Base-by-base conservation (phyloP, 305 asterid genomes). In the Fraxinus floribunda region DNA sequence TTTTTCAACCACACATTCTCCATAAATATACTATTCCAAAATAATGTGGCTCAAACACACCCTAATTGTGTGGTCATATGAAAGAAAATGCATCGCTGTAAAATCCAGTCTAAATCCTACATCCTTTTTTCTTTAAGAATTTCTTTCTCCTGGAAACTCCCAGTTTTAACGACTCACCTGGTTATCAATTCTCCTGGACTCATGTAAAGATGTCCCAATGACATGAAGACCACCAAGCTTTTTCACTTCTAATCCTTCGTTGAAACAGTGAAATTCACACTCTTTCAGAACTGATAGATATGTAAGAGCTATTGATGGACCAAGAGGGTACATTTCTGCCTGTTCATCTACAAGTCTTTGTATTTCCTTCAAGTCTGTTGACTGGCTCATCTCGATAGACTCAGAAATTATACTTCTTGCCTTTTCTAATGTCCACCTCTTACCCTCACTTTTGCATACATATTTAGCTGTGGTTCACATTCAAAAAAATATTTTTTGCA, bases 211-310 rank as follows among this genome's bases (percentile, higher is more conserved):
- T 77, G 99, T 97, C 80, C 98, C 99, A 81, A 97, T 92, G 81
- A 97, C 99, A 84, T 95, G 99, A 87, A 97, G 97, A 68, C 99
- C 99, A 52, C 99, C 99, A 76, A 93, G 93, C 83, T 88, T 89
- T 89, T 95, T 97, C 84, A 97, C 99, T 85, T 94, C 98, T 82
- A 92, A 76, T 75, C 99, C 99, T 90, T 97, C 99, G n/a, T 88
- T 86, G 29, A 81, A 86, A 88, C 97, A 93, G 88, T 97, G 99
- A 85, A 83, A 81, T 87, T 94, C 97, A 83, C 97, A 91, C 79
- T 97, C 99, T 91, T 91, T 88, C 77, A 97, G 92, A 84, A 93
- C 94, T 34, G 98, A 92, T 75, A 89, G 88, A 88, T 91, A 97
- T 88, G 99, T 89, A 84, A 93, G 93, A 81, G 99, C 98, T 77